phyloP scores from a whole-genome alignment of 495 filamentous ascomycete genomes.

The Bombardia bombarda region DNA sequence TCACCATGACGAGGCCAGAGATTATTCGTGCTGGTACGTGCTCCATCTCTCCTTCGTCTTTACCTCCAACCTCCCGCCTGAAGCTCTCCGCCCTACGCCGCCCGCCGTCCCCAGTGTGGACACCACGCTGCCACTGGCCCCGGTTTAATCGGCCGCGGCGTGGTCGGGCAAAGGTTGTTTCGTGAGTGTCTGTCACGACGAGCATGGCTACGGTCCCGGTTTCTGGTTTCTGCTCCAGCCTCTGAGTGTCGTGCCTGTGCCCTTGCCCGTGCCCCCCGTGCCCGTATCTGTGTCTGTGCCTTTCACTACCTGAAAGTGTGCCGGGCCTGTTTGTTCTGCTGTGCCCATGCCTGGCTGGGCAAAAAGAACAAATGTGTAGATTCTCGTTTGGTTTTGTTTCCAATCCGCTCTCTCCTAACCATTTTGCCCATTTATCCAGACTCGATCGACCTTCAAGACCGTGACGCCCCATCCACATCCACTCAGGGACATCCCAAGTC shows the following conservation, averaged over 20 bases:
- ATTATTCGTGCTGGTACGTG: slow-evolving; percentile 70
- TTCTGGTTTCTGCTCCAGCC: too few relatives aligned
- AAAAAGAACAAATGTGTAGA: not conserved
- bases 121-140: too few relatives aligned
- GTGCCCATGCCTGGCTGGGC: too few relatives aligned
- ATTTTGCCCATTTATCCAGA: slow-evolving; percentile 45
- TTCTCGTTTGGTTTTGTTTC: slow-evolving; percentile 2
- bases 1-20: slow-evolving; percentile 64
- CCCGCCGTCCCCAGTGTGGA: not conserved
- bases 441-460: slow-evolving; percentile 89
- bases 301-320: too few relatives aligned
- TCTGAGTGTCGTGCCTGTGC: too few relatives aligned
- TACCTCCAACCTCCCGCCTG: slow-evolving; percentile 15
- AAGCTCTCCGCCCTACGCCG: slow-evolving; percentile 1
- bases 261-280: too few relatives aligned
- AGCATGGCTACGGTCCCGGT: too few relatives aligned
- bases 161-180: not conserved
- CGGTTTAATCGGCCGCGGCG: too few relatives aligned
- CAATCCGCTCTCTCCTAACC: slow-evolving; percentile 13
- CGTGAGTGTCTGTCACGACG: not conserved
- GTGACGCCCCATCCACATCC: slow-evolving; percentile 71
- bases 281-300: too few relatives aligned
- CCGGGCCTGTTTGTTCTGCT: not conserved
- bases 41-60: slow-evolving; percentile 11
- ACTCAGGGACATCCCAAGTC: slow-evolving; percentile 62